Evolutionary conservation across 305 asterid species (phyloP).

Genomic region (Petunia hybrid): DNA sequence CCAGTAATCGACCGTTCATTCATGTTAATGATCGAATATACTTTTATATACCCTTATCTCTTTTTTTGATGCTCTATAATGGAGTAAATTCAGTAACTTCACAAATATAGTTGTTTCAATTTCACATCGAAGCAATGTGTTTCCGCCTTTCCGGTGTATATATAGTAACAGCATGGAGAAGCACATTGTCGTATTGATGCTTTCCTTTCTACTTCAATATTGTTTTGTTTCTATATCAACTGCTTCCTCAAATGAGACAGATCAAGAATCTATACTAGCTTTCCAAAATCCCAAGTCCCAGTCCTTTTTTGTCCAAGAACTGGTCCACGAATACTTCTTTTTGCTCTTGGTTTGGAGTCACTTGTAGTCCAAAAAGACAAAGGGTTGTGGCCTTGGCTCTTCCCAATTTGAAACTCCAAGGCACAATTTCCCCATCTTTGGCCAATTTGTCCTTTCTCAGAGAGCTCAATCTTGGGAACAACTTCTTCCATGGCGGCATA

Average conservation of each 20-base stretch:
- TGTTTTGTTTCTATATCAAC: neutral
- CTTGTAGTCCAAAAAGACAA: slow-evolving; percentile 26
- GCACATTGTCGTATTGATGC: neutral
- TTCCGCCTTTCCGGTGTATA: no score
- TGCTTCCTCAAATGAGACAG: neutral
- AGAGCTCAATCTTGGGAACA: neutral
- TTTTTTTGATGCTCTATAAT: neutral
- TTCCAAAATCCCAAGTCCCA: neutral
- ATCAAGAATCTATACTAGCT: neutral
- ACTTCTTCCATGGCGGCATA: neutral
- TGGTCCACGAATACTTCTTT: neutral
- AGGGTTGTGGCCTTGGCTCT: slow-evolving; percentile 14
- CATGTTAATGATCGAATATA: neutral
- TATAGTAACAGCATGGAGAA: neutral
- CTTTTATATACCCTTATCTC: no score
- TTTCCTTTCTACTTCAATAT: neutral
- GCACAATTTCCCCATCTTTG: neutral
- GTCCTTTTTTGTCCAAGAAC: neutral
- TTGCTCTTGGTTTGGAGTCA: slow-evolving; percentile 33
- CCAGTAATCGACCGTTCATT: no score
- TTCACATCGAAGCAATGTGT: neutral
- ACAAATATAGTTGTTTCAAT: neutral
- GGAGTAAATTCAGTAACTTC: neutral
- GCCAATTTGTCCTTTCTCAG: neutral
- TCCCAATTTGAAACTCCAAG: neutral